Percentiles rank a stretch among this genome's conserved stretches.
These are phyloP conservation scores for Komagataella pastoris DNA, from an alignment of 805 yeast genomes.

Conservation along the genomic window DNA sequence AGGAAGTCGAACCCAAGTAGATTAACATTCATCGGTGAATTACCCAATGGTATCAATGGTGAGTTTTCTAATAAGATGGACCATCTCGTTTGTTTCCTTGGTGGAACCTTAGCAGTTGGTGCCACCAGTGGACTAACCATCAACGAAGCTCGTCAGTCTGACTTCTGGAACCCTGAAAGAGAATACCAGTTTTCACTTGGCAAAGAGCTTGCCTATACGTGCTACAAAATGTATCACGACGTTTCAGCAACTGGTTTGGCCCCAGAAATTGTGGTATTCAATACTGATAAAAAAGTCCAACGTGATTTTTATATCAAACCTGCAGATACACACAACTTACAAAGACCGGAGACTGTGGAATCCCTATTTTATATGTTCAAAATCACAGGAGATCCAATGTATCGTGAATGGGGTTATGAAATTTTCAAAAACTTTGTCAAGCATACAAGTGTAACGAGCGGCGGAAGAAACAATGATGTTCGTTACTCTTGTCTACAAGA, in stretches of 20 bases:
- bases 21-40: conserved; percentile 65
- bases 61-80: conserved; percentile 68
- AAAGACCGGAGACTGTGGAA: conserved; percentile 91
- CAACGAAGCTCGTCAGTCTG: conserved; percentile 36
- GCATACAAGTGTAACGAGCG: conserved; percentile 36
- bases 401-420: conserved; percentile 83
- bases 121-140: conserved; percentile 66
- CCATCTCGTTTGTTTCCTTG: conserved; percentile 83
- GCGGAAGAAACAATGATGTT: conserved; percentile 29
- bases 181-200: conserved; percentile 59
- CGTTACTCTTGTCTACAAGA: conserved; percentile 53
- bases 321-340: conserved; percentile 70
- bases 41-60: conserved; percentile 53
- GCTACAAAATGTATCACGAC: conserved; percentile 74
- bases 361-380: conserved; percentile 70
- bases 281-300: conserved; percentile 28
- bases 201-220: conserved; percentile 62
- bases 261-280: conserved; percentile 84
- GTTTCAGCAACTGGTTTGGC: conserved; percentile 62
- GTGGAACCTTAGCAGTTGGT: conserved; percentile 80
- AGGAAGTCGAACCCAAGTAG: conserved; percentile 47
- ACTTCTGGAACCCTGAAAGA: conserved; percentile 43
- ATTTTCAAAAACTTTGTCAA: conserved; percentile 61
- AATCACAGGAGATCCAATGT: conserved; percentile 67
- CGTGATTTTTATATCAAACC: conserved; percentile 59